phyloP scores from a whole-genome alignment of 2,329 filamentous ascomycete species.

The Talaromyces rugulosus region DNA sequence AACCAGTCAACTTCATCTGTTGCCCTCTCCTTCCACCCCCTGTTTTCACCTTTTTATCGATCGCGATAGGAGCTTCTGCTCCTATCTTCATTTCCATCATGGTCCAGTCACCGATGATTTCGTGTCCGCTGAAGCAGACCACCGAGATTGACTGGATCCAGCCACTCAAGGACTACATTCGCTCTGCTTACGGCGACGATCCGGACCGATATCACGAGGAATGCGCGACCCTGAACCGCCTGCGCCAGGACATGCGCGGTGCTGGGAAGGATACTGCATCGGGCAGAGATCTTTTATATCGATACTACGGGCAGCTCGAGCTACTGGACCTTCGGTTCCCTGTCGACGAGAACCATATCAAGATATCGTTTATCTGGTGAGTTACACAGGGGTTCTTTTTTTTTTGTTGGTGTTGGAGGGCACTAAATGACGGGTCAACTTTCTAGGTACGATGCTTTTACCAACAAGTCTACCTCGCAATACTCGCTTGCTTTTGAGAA shows the following conservation, averaged over 20 bases:
- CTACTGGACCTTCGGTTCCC: slow-evolving; percentile 91
- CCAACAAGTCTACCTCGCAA: slow-evolving; percentile 93
- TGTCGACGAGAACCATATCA: slow-evolving; percentile 98
- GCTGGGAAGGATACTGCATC: slow-evolving; percentile 95
- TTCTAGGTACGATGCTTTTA: slow-evolving; percentile 95
- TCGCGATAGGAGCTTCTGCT: slow-evolving; percentile 28
- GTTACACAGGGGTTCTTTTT: neutral
- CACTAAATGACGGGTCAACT: neutral
- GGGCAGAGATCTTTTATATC: slow-evolving; percentile 86
- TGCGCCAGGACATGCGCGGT: slow-evolving; percentile 97
- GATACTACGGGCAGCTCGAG: slow-evolving; percentile 97
- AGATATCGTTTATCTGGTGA: slow-evolving; percentile 97
- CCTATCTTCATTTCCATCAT: slow-evolving; percentile 44
- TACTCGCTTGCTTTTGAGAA: slow-evolving; percentile 98
- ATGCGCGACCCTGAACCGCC: slow-evolving; percentile 85
- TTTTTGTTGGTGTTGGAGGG: neutral
- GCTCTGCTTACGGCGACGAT: slow-evolving; percentile 90
- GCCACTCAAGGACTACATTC: slow-evolving; percentile 89
- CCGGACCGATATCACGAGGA: slow-evolving; percentile 94
- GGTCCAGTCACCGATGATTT: slow-evolving; percentile 92
- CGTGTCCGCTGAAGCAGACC: slow-evolving; percentile 84
- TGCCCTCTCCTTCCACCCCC: neutral
- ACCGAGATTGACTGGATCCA: slow-evolving; percentile 98
- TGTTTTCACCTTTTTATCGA: neutral
- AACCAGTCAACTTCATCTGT: neutral